phyloP scores from a whole-genome alignment of 805 yeast species.

The Wickerhamiella brachini region DNA sequence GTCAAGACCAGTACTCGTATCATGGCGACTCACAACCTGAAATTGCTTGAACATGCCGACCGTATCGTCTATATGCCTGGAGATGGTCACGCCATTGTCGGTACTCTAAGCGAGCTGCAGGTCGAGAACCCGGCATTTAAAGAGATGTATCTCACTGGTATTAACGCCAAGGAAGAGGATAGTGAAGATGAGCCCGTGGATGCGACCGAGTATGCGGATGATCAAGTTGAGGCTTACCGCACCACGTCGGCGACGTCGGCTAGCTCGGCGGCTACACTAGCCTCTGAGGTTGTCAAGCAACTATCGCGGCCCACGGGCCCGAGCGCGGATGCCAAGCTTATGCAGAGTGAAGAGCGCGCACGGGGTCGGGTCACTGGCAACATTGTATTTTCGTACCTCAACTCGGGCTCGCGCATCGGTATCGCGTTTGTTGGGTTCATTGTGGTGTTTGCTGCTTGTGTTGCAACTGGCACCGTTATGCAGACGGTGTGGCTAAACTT shows the following conservation, averaged over 20 bases:
- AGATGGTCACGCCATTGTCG: conserved; percentile 47
- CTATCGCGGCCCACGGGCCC: conserved; percentile 7
- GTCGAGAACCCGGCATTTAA: conserved; percentile 5
- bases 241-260: conserved; percentile 2
- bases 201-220: conserved; percentile 11
- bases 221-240: conserved; percentile 9
- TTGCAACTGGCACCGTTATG: conserved; percentile 35
- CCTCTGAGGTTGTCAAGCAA: conserved; percentile 4
- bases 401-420: conserved; percentile 24
- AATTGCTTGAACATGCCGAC: conserved; percentile 56
- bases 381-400: conserved; percentile 45
- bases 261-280: not conserved
- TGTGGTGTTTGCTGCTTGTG: conserved; percentile 21
- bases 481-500: conserved; percentile 42
- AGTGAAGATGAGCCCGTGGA: conserved; percentile 12
- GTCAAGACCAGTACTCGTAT: conserved; percentile 49
- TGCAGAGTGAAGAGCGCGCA: conserved; percentile 23
- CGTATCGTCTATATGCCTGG: conserved; percentile 49
- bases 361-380: conserved; percentile 21
- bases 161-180: conserved; percentile 4
- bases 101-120: conserved; percentile 43
- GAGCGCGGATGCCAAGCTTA: conserved; percentile 16
- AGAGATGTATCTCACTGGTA: not conserved
- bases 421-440: conserved; percentile 17
- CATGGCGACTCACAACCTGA: conserved; percentile 74